Percentiles rank a stretch among this genome's conserved stretches.
phyloP scores from a whole-genome alignment of 31 red algal genomes.

The Bonnemaisonia californica region DNA sequence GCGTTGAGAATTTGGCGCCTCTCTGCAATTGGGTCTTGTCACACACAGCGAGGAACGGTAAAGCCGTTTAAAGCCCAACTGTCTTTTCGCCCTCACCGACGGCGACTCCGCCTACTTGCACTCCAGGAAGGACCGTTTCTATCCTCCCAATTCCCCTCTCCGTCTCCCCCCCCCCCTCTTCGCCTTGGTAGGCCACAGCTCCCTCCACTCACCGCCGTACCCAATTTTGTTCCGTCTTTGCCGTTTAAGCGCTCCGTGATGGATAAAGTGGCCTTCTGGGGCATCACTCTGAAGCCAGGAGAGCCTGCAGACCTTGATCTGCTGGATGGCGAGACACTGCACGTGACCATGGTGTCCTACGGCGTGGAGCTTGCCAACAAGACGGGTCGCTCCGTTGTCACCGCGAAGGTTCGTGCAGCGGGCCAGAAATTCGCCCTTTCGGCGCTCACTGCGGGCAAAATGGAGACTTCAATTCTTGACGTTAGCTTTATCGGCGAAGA shows the following conservation, averaged over 20 bases:
- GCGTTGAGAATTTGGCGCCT: no score
- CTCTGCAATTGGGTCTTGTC: no score
- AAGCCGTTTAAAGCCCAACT: no score
- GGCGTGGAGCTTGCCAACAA: constrained; percentile 50
- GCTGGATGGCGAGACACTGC: constrained; percentile 72
- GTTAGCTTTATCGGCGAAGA: constrained; percentile 64
- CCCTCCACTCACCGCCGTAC: not conserved
- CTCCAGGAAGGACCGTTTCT: no score
- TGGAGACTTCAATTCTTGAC: constrained; percentile 53
- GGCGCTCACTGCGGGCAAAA: constrained; percentile 53
- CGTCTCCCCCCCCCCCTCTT: no score
- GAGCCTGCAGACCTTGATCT: constrained; percentile 70
- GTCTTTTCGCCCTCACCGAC: no score
- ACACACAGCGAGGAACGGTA: no score
- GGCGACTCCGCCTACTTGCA: no score
- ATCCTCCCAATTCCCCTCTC: no score
- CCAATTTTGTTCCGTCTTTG: not conserved
- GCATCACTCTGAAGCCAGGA: constrained; percentile 69
- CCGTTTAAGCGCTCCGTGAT: not conserved
- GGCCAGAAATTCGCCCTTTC: constrained; percentile 32
- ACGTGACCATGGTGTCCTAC: constrained; percentile 61
- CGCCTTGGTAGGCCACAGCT: no score
- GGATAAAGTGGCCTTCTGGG: constrained; percentile 78
- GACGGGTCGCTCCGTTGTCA: constrained; percentile 29
- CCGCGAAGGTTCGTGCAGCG: constrained; percentile 8